Base-by-base conservation (phyloP, 257 asterid genomes). In the Nicotiana obtusifolia region DNA sequence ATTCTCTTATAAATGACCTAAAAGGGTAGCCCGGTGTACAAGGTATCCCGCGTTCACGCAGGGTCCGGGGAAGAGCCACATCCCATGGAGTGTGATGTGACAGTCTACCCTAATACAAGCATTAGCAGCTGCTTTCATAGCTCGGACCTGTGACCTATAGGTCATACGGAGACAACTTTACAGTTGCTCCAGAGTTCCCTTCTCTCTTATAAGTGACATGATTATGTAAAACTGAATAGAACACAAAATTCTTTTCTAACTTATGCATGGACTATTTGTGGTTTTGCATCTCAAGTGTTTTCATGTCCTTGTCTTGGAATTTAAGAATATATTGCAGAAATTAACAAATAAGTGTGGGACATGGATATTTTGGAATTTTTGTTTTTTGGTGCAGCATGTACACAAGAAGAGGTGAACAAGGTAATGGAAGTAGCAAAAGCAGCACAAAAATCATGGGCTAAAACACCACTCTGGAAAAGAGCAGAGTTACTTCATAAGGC, bases 401-500 rank as follows among this genome's bases (percentile, higher is more conserved):
- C 97, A 30, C 99, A 95, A 81, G 97, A 93, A 84, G 99, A 95
- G 92, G 99, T 94, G 76, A 94, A 95, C 86, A 94, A 91, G 87
- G 97, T 78, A 16, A 94, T 95, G 95, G 97, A 95, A 88, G 56
- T 59, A 0, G 87, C 99, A 4, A 95, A 92, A 91, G 85, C 62
- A 1, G 97, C 95, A 7, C 98, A 95, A 52, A 92, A 93, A 66
- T 87, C 85, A 84, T 95, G 99, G 99, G 97, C 97, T 20, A 92
- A 86, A 84, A 95, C 97, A 8, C 97, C 99, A 0, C 91, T 95
- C 1, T 95, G 99, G 99, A 95, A 91, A 84, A 92, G 99, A 4
- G 99, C 99, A 0, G 98, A 95, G 97, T 92, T 95, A 68, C 98
- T 95, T 69, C 98, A 95, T 87, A 95, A 91, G 83, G 99, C 99